A percentile compares a stretch with the other conserved stretches of the same genome.
Conservation (phyloP, 2,329 filamentous ascomycete genomes). For the Fusarium tjaetaba region DNA sequence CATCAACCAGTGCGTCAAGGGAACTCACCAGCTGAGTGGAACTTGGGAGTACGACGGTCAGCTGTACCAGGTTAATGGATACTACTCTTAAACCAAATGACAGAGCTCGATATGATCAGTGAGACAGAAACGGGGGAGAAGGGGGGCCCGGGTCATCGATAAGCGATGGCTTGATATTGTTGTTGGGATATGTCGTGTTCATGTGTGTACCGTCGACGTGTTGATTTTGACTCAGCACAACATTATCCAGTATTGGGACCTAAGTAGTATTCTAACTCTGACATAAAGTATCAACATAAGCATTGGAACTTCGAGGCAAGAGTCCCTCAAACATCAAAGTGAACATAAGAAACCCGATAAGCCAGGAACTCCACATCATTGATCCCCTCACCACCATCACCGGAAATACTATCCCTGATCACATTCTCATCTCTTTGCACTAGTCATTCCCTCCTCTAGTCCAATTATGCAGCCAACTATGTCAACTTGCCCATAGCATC, state of each 20-base stretch:
- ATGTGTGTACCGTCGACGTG: rapidly evolving
- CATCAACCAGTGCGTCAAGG: not conserved
- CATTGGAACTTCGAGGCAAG: rapidly evolving
- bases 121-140: rapidly evolving
- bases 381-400: not conserved
- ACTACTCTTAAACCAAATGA: not conserved
- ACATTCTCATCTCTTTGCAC: not conserved
- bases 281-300: rapidly evolving
- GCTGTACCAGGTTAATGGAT: not conserved
- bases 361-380: too few relatives aligned
- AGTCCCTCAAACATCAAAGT: not conserved
- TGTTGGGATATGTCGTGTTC: rapidly evolving
- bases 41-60: not conserved
- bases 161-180: not conserved
- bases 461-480: too few relatives aligned
- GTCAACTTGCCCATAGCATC: too few relatives aligned
- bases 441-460: too few relatives aligned
- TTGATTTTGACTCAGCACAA: rapidly evolving
- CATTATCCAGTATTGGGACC: rapidly evolving
- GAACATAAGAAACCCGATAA: not conserved
- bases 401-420: not conserved
- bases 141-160: rapidly evolving
- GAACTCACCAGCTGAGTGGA: not conserved
- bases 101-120: rapidly evolving
- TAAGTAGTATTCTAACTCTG: not conserved